Evolutionary conservation across 2,329 filamentous ascomycete genomes (phyloP).

Genomic region (Talaromyces marneffei): DNA sequence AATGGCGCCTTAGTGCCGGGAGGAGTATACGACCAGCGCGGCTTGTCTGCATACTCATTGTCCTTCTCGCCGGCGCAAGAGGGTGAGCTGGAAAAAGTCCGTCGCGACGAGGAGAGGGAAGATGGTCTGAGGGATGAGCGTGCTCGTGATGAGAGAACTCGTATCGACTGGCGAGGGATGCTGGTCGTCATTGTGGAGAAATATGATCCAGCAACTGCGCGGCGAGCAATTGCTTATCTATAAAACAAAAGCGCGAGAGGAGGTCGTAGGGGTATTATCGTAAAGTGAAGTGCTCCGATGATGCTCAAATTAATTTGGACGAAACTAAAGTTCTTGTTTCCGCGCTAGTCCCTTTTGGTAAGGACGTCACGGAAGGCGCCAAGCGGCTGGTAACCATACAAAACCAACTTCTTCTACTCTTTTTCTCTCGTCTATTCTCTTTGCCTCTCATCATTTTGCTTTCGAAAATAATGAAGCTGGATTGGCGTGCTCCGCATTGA

Average conservation of each 20-base stretch:
- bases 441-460: neutral
- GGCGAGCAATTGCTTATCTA: neutral
- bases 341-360: slow-evolving; percentile 5
- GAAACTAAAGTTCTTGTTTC: slow-evolving; percentile 10
- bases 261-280: neutral
- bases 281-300: neutral
- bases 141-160: slow-evolving; percentile 28
- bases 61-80: slow-evolving; percentile 21
- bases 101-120: slow-evolving; percentile 19
- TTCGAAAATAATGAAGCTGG: neutral
- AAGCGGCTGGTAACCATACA: neutral
- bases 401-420: neutral
- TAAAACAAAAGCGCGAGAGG: neutral
- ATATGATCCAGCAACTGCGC: neutral
- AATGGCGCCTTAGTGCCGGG: slow-evolving; percentile 64
- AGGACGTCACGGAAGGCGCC: neutral
- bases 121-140: slow-evolving; percentile 17
- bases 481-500: neutral
- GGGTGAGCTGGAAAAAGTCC: slow-evolving; percentile 25
- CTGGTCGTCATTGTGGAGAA: slow-evolving; percentile 43
- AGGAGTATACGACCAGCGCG: slow-evolving; percentile 68
- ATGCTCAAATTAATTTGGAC: neutral
- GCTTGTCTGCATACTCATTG: slow-evolving; percentile 36
- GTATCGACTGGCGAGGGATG: slow-evolving; percentile 38
- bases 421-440: neutral